Evolutionary conservation across 495 filamentous ascomycete genomes (phyloP), one percentile per base, ranked within the genome.

Genomic region (Corynascus novoguineensis): DNA sequence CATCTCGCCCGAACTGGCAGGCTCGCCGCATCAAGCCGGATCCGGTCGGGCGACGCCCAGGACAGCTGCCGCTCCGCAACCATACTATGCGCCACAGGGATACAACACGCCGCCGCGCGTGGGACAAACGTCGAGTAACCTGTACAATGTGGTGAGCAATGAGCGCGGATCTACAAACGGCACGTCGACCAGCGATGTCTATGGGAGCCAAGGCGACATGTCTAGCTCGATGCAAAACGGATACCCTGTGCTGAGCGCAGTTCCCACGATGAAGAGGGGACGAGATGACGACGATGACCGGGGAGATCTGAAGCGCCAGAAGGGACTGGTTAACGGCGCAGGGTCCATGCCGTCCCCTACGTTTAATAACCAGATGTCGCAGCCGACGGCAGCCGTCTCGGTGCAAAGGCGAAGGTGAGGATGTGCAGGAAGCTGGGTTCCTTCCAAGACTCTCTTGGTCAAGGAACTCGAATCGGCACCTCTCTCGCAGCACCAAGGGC

Each of bases 141-240:
- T 96, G 38, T 96, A 96, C 78, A 93, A 86, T 72, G 84, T 92
- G 44, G 92, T 96, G 69, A 92, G 85, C 64, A 90, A 92, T 69
- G 87, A 90, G 54, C 82, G 89, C 17, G 83, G 81, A 5, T 76
- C 83, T 1, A 73, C 83, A 8, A 92, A 92, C 60, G 89, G 89
- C 6, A 75, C 72, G 38, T 64, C 81, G 1, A 62, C 73, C 25
- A 73, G 76, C 1, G 89, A 92, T 65, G 82, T 83, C 27, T 95
- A 96, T 64, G 79, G 81, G 47, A 73, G 80, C 11, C 83, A 84
- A 62, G 66, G 76, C 29, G 82, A 82, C 57, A 66, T 84, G 60
- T 77, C 78, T 3, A 74, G 76, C 57, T 73, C 85, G 14, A 81
- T 87, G 60, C 74, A 83, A 19, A 83, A 81, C 61, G 80, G 80